These are phyloP conservation scores for Aristolochia californica DNA, from an alignment of 164 flowering plant genomes.

Conservation along the genomic window DNA sequence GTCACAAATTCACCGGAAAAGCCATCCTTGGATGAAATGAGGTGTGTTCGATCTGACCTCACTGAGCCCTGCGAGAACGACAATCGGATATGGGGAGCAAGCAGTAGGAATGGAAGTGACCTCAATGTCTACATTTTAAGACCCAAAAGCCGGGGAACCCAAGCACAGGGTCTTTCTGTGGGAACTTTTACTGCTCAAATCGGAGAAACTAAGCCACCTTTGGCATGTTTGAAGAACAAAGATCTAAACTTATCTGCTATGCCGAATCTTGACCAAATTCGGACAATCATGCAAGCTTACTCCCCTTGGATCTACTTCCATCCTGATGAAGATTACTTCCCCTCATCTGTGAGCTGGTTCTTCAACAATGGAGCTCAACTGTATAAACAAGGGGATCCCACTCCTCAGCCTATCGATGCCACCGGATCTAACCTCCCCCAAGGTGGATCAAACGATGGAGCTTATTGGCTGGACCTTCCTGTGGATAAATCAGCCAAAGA, in stretches of 20 bases:
- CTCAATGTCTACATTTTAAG: slow-evolving; percentile 29
- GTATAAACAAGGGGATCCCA: slow-evolving; percentile 35
- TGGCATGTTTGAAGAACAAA: slow-evolving; percentile 48
- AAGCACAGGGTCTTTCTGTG: slow-evolving; percentile 36
- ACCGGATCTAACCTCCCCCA: slow-evolving; percentile 72
- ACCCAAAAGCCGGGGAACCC: slow-evolving; percentile 37
- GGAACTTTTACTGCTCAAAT: slow-evolving; percentile 44
- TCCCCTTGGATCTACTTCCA: slow-evolving; percentile 66
- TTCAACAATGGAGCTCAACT: slow-evolving; percentile 62
- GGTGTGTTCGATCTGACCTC: slow-evolving; percentile 58
- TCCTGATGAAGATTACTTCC: slow-evolving; percentile 61
- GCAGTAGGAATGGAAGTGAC: slow-evolving; percentile 10
- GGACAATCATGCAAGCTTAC: slow-evolving; percentile 40
- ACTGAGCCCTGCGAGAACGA: slow-evolving; percentile 39
- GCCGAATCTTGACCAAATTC: slow-evolving; percentile 52
- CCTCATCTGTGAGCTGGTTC: slow-evolving; percentile 71
- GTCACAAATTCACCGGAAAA: slow-evolving; percentile 53
- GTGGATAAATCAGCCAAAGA: slow-evolving; percentile 26
- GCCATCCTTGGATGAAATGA: slow-evolving; percentile 51
- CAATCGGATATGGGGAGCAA: slow-evolving; percentile 42
- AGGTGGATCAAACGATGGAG: slow-evolving; percentile 60
- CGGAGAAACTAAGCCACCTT: slow-evolving; percentile 11
- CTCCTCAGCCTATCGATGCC: slow-evolving; percentile 37
- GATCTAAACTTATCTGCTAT: slow-evolving; percentile 18
- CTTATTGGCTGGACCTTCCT: slow-evolving; percentile 84